A percentile compares a stretch with the other conserved stretches of the same genome.
Evolutionary conservation across 2,329 filamentous ascomycete genomes (phyloP).

Genomic region (Paecilomyces variotii): DNA sequence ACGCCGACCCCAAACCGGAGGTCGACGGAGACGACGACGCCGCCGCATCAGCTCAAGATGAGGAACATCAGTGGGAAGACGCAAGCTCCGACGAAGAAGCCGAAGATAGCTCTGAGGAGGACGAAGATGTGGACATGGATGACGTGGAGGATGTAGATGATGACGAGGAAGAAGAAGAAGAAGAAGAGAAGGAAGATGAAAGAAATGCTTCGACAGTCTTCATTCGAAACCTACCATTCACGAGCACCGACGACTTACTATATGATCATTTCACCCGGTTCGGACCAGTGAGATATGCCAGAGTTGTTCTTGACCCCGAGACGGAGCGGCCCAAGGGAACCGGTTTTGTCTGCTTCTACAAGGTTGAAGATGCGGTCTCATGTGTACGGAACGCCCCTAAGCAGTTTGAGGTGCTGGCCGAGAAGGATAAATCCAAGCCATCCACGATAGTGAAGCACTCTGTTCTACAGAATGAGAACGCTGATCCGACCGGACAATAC

Average conservation of each 20-base stretch:
- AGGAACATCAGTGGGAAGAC: constrained; percentile 29
- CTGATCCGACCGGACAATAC: constrained; percentile 76
- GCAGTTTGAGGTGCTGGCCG: constrained; percentile 30
- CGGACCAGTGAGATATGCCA: constrained; percentile 79
- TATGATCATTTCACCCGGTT: constrained; percentile 83
- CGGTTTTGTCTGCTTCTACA: constrained; percentile 89
- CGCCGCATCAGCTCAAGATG: constrained; percentile 40
- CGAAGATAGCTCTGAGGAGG: constrained; percentile 37
- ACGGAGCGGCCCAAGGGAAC: constrained; percentile 86
- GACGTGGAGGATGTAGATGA: constrained; percentile 35
- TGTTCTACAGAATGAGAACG: constrained; percentile 75
- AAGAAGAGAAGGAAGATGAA: constrained; percentile 40
- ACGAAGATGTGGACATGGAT: constrained; percentile 36
- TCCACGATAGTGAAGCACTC: constrained; percentile 59
- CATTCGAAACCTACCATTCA: constrained; percentile 89
- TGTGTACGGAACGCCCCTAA: constrained; percentile 72
- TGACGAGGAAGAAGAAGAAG: constrained; percentile 36
- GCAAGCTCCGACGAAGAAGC: constrained; percentile 32
- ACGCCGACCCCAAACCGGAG: constrained; percentile 16
- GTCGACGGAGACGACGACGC: constrained; percentile 24
- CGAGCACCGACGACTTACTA: constrained; percentile 70
- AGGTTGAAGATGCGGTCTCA: constrained; percentile 61
- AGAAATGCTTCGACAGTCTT: constrained; percentile 72
- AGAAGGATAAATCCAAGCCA: constrained; percentile 28
- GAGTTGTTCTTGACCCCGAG: constrained; percentile 78